phyloP scores from a whole-genome alignment of 2,329 filamentous ascomycete genomes.

The Fusarium sp. region DNA sequence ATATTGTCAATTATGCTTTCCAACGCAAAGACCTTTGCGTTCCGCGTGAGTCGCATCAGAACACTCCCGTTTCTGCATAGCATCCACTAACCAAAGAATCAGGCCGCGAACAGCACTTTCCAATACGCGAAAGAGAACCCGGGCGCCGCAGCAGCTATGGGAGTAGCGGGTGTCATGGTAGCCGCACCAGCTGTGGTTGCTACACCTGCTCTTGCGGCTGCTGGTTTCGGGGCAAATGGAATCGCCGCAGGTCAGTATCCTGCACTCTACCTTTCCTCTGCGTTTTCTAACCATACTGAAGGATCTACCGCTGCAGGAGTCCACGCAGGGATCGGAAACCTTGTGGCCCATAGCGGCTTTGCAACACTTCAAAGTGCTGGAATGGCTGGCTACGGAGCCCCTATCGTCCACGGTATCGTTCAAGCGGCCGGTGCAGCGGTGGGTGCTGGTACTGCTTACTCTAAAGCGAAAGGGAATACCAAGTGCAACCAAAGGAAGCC shows the following conservation, averaged over 20 bases:
- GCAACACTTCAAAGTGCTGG: conserved; percentile 51
- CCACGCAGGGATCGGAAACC: conserved; percentile 48
- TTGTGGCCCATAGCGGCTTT: conserved; percentile 42
- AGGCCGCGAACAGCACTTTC: conserved; percentile 4
- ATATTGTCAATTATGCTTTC: not conserved
- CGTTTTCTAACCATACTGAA: not conserved
- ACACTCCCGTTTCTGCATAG: too few species aligned
- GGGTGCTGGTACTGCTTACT: not conserved
- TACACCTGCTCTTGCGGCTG: conserved; percentile 19
- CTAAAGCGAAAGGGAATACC: not conserved
- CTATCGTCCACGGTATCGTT: conserved; percentile 31
- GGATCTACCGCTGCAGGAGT: conserved; percentile 16
- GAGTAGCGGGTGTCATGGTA: conserved; percentile 14
- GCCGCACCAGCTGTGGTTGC: conserved; percentile 24
- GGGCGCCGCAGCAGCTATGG: conserved; percentile 2
- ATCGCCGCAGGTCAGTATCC: conserved; percentile 31
- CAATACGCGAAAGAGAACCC: conserved; percentile 8
- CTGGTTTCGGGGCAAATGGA: conserved; percentile 39
- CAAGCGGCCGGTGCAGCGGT: conserved; percentile 10
- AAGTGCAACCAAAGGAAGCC: not conserved
- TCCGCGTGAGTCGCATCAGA: not conserved
- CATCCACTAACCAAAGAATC: not conserved
- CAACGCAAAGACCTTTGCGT: not conserved
- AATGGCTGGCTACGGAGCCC: conserved; percentile 45
- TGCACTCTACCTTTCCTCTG: too few species aligned